Evolutionary conservation across 2,329 filamentous ascomycete genomes (phyloP), one percentile per base, ranked within the genome.

Genomic region (Aspergillus calidoustus): DNA sequence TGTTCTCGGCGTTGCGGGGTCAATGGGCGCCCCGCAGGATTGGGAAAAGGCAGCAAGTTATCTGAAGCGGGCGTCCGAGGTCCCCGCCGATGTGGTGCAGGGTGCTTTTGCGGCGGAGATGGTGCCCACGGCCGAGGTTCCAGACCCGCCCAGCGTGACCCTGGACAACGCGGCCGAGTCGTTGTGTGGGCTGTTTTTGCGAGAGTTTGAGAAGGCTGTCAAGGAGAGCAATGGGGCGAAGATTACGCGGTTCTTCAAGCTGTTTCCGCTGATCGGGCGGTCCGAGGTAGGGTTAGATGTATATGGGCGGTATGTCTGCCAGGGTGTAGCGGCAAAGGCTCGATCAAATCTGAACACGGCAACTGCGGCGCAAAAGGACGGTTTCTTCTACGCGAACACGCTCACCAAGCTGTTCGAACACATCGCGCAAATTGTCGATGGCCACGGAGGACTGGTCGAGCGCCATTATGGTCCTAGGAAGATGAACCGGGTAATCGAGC

Each of bases 41-140:
- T 99, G 95, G 95, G 95, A 99, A 78, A 95, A 92, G 3, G 95
- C 95, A 3, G 95, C 95, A 2, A 91, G 86, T 51, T 98, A 98
- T 76, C 85, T 99, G 61, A 87, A 91, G 65, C 87, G 94, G 49
- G 93, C 95, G 7, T 88, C 88, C 63, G 88, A 90, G 68, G 88
- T 99, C 13, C 93, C 94, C 0, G 84, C 88, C 54, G 84, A 90
- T 1, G 94, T 99, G 54, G 84, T 93, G 54, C 86, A 90, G 67
- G 92, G 95, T 28, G 86, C 88, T 17, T 99, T 99, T 74, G 94
- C 95, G 0, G 90, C 93, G 41, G 88, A 92, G 66, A 94, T 97
- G 73, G 95, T 99, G 8, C 95, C 95, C 0, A 98, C 92, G 2
- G 91, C 96, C 6, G 95, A 99, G 80, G 93, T 98, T 15, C 95